A percentile compares a stretch with the other conserved stretches of the same genome.
Conservation (phyloP, 768 basidiomycete genomes). For the Auriscalpium microsporum region DNA sequence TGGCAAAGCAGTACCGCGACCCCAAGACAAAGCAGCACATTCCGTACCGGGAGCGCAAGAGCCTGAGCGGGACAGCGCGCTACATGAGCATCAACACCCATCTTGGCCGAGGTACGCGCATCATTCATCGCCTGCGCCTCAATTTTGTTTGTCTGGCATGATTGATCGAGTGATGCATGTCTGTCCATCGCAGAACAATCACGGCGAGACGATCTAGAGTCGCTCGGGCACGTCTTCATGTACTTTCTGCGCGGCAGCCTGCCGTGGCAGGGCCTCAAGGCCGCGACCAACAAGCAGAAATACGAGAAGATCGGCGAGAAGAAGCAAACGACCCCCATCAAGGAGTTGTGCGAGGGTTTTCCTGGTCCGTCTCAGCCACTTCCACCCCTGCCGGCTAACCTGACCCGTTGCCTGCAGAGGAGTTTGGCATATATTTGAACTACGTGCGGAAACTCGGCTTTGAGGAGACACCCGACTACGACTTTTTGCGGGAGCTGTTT, state of each 20-base stretch:
- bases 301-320: slow-evolving; percentile 99
- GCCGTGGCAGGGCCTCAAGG: slow-evolving; percentile 99
- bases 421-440: slow-evolving; percentile 97
- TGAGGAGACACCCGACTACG: slow-evolving; percentile 98
- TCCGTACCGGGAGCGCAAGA: slow-evolving; percentile 97
- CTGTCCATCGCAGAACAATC: slow-evolving; percentile 57
- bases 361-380: slow-evolving; percentile 51
- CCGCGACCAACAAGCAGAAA: slow-evolving; percentile 99
- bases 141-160: slow-evolving; percentile 1
- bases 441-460: slow-evolving; percentile 99
- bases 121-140: slow-evolving; percentile 1
- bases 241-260: slow-evolving; percentile 96
- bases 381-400: background rate
- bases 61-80: slow-evolving; percentile 91
- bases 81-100: slow-evolving; percentile 99
- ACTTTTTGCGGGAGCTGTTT: slow-evolving; percentile 93
- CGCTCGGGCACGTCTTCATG: slow-evolving; percentile 99
- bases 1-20: slow-evolving; percentile 99
- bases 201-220: slow-evolving; percentile 93
- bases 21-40: slow-evolving; percentile 99
- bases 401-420: slow-evolving; percentile 48
- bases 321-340: slow-evolving; percentile 97
- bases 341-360: slow-evolving; percentile 92
- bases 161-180: background rate
- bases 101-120: slow-evolving; percentile 77